Conservation (phyloP, 495 filamentous ascomycete species). For the Neurospora hispaniola region DNA sequence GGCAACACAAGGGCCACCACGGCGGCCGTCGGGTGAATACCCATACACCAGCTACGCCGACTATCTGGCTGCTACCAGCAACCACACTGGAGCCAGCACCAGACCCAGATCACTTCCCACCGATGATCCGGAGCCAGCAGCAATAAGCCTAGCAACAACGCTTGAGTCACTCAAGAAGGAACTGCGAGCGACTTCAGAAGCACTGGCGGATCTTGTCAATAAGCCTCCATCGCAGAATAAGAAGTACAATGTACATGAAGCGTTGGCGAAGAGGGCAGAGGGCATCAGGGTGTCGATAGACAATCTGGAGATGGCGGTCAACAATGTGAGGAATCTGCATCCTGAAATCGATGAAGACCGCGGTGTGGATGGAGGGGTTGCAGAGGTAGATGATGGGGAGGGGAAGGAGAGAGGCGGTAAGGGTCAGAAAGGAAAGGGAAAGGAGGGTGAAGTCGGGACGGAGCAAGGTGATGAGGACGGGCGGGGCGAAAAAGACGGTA, state of each 20-base stretch:
- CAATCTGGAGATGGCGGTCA: slow-evolving; percentile 10
- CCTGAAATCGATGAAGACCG: slow-evolving; percentile 1
- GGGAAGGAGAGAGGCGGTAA: neutral
- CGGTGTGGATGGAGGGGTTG: neutral
- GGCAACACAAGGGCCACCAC: neutral
- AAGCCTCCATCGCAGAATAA: slow-evolving; percentile 3
- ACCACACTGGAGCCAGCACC: neutral
- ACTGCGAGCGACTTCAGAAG: slow-evolving; percentile 10
- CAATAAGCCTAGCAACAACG: slow-evolving; percentile 7
- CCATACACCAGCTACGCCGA: neutral
- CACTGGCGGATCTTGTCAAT: slow-evolving; percentile 6
- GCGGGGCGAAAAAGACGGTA: neutral
- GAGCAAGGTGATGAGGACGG: neutral
- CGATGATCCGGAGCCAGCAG: neutral
- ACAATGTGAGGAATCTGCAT: slow-evolving; percentile 22
- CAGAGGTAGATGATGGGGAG: neutral
- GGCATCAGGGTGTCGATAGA: slow-evolving; percentile 10
- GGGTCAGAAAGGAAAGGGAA: neutral
- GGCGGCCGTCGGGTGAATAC: neutral
- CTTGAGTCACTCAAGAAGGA: slow-evolving; percentile 13
- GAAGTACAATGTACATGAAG: slow-evolving; percentile 12
- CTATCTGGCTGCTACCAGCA: neutral
- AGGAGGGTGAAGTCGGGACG: neutral
- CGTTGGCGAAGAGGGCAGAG: slow-evolving; percentile 12
- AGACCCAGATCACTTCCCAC: neutral